Conservation (phyloP, 495 filamentous ascomycete genomes). For the Astrocystis sublimbata region DNA sequence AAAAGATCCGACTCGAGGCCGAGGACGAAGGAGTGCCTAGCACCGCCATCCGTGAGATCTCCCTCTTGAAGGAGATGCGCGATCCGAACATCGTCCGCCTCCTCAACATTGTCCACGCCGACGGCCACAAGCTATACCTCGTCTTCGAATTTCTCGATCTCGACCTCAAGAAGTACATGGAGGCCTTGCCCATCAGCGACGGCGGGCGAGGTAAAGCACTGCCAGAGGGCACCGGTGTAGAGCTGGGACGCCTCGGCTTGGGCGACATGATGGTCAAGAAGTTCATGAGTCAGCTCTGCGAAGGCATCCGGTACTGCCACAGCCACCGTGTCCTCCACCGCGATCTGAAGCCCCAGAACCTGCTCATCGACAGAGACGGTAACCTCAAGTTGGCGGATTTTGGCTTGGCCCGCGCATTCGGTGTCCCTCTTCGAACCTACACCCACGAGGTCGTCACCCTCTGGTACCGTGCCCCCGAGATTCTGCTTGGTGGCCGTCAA, state of each 20-base stretch:
- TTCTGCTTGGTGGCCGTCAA: slow-evolving; percentile 93
- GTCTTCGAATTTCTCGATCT: slow-evolving; percentile 94
- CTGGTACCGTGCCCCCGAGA: slow-evolving; percentile 98
- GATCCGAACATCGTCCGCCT: slow-evolving; percentile 93
- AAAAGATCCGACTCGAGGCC: slow-evolving; percentile 97
- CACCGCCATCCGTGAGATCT: slow-evolving; percentile 96
- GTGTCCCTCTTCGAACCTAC: slow-evolving; percentile 93
- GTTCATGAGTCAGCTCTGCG: slow-evolving; percentile 93
- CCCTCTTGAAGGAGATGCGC: slow-evolving; percentile 93
- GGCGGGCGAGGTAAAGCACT: slow-evolving; percentile 87
- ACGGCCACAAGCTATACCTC: slow-evolving; percentile 94
- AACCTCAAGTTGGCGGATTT: slow-evolving; percentile 98
- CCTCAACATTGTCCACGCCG: slow-evolving; percentile 93
- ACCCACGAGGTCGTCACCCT: slow-evolving; percentile 99
- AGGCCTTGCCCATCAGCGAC: slow-evolving; percentile 86
- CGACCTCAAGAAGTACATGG: slow-evolving; percentile 99
- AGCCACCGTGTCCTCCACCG: slow-evolving; percentile 92
- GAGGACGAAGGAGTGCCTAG: slow-evolving; percentile 97
- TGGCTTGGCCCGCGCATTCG: slow-evolving; percentile 92
- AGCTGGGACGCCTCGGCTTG: slow-evolving; percentile 70
- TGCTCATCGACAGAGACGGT: slow-evolving; percentile 91
- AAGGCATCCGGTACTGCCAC: slow-evolving; percentile 93
- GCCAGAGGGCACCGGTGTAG: slow-evolving; percentile 72
- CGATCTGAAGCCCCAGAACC: slow-evolving; percentile 96
- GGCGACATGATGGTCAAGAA: slow-evolving; percentile 93